Conservation (phyloP, 139 green algal genomes). For the Tetratostichococcus sp. region DNA sequence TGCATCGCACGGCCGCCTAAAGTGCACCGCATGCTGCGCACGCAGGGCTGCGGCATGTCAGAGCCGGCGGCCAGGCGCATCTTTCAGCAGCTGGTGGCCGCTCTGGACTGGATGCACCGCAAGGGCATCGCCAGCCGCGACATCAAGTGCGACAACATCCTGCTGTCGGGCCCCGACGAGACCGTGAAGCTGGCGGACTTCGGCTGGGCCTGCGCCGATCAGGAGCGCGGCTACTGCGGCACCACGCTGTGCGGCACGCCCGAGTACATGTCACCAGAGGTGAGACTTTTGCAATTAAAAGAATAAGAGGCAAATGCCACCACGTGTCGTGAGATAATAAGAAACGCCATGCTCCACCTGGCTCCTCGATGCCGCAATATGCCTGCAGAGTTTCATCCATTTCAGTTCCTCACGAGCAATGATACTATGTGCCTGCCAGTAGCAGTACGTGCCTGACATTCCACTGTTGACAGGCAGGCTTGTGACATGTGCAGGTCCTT, state of each 20-base stretch:
- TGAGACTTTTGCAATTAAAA: conserved; percentile 15
- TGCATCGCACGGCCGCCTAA: too few relatives aligned
- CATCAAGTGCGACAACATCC: conserved; percentile 58
- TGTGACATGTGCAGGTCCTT: too few relatives aligned
- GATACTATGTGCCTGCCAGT: too few relatives aligned
- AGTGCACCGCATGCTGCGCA: too few relatives aligned
- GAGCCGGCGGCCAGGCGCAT: not conserved
- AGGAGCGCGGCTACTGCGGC: not conserved
- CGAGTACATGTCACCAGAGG: conserved; percentile 64
- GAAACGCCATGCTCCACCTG: too few relatives aligned
- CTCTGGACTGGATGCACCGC: not conserved
- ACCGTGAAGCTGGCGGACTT: conserved; percentile 70
- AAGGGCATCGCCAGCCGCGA: not conserved
- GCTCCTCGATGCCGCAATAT: too few relatives aligned
- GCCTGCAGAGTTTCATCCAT: too few relatives aligned
- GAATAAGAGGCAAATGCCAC: too few relatives aligned
- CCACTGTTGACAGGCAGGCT: too few relatives aligned
- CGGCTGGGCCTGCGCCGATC: conserved; percentile 23
- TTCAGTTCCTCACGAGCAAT: too few relatives aligned
- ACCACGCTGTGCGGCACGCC: conserved; percentile 53
- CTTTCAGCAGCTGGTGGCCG: not conserved
- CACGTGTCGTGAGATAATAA: too few relatives aligned
- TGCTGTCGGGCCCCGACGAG: conserved; percentile 59
- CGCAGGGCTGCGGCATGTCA: not conserved
- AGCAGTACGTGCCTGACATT: too few relatives aligned